A percentile compares a stretch with the other conserved stretches of the same genome.
Conservation (phyloP, 306 rosid species). For the Arachis hypogaea region DNA sequence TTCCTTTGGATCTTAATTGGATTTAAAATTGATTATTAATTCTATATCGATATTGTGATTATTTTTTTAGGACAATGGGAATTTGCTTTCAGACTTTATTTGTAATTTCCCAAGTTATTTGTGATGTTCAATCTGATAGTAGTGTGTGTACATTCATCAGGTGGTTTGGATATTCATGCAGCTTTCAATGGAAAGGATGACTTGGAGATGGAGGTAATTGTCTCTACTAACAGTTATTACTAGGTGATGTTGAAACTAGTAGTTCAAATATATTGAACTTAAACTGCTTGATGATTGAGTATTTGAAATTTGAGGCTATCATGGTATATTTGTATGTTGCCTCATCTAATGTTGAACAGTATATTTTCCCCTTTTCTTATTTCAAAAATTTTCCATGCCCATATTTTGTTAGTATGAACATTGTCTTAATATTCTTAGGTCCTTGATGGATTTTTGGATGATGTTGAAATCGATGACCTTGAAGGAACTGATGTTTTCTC, state of each 20-base stretch:
- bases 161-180: constrained; percentile 62
- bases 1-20: constrained; percentile 54
- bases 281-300: constrained; percentile 11
- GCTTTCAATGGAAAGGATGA: constrained; percentile 63
- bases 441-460: constrained; percentile 89
- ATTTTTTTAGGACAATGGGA: constrained; percentile 18
- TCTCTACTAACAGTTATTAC: constrained; percentile 40
- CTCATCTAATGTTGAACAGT: constrained; percentile 6
- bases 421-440: constrained; percentile 62
- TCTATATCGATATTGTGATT: constrained; percentile 21
- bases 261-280: constrained; percentile 12
- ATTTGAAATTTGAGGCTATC: neutral
- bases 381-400: neutral
- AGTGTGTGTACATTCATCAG: constrained; percentile 49
- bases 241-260: constrained; percentile 33
- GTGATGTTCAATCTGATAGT: constrained; percentile 46
- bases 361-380: neutral
- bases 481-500: constrained; percentile 65
- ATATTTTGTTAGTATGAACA: constrained; percentile 28
- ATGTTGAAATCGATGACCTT: constrained; percentile 72
- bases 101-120: constrained; percentile 18
- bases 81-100: constrained; percentile 19
- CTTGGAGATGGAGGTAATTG: constrained; percentile 75
- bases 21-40: constrained; percentile 46
- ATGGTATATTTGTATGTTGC: neutral